These are phyloP conservation scores for Phragmites australis DNA, from an alignment of 176 grass and related monocot genomes.

Conservation along the genomic window DNA sequence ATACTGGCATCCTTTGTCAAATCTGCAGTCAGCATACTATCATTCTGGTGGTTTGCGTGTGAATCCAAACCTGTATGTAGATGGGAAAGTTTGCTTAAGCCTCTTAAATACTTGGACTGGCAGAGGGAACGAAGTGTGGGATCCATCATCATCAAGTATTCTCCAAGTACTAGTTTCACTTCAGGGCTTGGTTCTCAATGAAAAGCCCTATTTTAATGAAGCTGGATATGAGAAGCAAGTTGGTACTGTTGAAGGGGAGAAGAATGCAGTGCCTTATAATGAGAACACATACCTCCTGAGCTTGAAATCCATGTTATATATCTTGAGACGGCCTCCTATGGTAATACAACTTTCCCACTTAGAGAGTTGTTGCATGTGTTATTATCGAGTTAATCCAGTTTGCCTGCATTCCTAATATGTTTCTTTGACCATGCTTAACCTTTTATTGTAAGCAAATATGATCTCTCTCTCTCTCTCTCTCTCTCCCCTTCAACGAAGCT, in stretches of 20 bases:
- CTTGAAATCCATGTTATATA: slow-evolving; percentile 94
- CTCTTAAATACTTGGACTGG: slow-evolving; percentile 93
- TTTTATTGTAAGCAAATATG: neutral
- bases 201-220: slow-evolving; percentile 96
- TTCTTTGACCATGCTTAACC: neutral
- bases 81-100: slow-evolving; percentile 96
- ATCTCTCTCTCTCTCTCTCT: too few species aligned
- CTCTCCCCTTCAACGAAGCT: too few species aligned
- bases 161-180: slow-evolving; percentile 95
- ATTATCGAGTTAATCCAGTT: slow-evolving; percentile 12
- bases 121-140: slow-evolving; percentile 94
- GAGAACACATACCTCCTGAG: slow-evolving; percentile 95
- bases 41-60: slow-evolving; percentile 93
- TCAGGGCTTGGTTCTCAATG: slow-evolving; percentile 94
- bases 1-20: slow-evolving; percentile 27
- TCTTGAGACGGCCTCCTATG: slow-evolving; percentile 86
- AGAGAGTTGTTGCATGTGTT: slow-evolving; percentile 3
- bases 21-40: slow-evolving; percentile 83
- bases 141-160: slow-evolving; percentile 85
- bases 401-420: neutral
- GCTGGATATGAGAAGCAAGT: slow-evolving; percentile 97
- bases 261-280: slow-evolving; percentile 94
- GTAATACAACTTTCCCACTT: slow-evolving; percentile 47
- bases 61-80: slow-evolving; percentile 94
- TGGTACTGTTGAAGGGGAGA: slow-evolving; percentile 92